phyloP scores from a whole-genome alignment of 768 basidiomycete species.

The Phlebiopsis gigantea region DNA sequence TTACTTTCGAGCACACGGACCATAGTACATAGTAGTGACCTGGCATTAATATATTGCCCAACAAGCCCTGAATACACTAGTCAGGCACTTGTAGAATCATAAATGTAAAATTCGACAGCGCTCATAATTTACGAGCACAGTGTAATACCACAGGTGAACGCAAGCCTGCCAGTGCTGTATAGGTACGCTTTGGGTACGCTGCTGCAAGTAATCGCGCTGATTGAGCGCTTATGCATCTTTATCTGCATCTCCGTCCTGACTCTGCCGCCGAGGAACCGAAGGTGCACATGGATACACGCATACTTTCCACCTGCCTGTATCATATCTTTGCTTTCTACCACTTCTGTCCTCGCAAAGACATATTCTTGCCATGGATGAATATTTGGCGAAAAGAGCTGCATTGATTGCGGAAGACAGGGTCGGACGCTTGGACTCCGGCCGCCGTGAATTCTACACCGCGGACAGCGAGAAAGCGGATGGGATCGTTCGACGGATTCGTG shows the following conservation, averaged over 20 bases:
- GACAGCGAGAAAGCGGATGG: conserved; percentile 51
- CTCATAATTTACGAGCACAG: too few relatives aligned
- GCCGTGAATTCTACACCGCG: background rate
- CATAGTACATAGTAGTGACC: too few relatives aligned
- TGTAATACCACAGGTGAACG: too few relatives aligned
- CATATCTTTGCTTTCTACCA: background rate
- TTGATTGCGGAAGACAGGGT: conserved; percentile 25
- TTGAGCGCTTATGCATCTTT: background rate
- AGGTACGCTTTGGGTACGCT: too few relatives aligned
- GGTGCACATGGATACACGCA: background rate
- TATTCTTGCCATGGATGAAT: conserved; percentile 15
- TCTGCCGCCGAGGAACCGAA: background rate
- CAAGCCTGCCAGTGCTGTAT: too few relatives aligned
- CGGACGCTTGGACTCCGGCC: conserved; percentile 20
- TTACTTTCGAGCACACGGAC: too few relatives aligned
- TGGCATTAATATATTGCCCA: too few relatives aligned
- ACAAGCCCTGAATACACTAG: too few relatives aligned
- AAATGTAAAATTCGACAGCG: too few relatives aligned
- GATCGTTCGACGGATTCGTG: conserved; percentile 50
- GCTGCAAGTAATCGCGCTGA: too few relatives aligned
- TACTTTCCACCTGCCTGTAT: background rate
- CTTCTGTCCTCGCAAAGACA: background rate
- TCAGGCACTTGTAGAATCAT: too few relatives aligned
- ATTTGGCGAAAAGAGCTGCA: conserved; percentile 17
- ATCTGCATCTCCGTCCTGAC: background rate